A percentile compares a stretch with the other conserved stretches of the same genome.
Conservation (phyloP, 2,329 filamentous ascomycete species). For the Cytospora chrysosperma region DNA sequence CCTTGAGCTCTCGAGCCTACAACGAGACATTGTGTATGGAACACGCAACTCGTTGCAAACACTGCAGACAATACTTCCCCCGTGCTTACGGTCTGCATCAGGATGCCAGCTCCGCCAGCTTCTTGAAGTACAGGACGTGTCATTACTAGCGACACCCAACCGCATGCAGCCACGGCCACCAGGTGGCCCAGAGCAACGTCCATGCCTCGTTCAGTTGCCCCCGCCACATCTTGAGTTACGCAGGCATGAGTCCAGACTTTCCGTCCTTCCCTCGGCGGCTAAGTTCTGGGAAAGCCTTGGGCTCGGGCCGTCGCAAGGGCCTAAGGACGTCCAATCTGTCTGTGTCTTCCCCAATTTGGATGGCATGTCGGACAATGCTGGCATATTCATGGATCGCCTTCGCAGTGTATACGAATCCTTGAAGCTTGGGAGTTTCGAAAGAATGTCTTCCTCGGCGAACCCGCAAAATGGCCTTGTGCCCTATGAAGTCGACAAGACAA, state of each 20-base stretch:
- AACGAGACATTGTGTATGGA: slow-evolving; percentile 43
- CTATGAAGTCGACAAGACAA: slow-evolving; percentile 49
- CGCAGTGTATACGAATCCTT: slow-evolving; percentile 71
- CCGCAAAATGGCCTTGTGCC: slow-evolving; percentile 47
- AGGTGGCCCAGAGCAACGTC: slow-evolving; percentile 47
- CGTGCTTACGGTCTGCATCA: slow-evolving; percentile 42
- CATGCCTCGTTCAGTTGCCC: slow-evolving; percentile 61
- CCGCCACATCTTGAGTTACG: slow-evolving; percentile 72
- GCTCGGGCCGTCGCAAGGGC: slow-evolving; percentile 66
- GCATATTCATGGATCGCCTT: slow-evolving; percentile 65
- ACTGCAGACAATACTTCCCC: slow-evolving; percentile 45
- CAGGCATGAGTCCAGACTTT: slow-evolving; percentile 66
- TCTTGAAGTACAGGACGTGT: slow-evolving; percentile 58
- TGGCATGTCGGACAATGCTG: slow-evolving; percentile 60
- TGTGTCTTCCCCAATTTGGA: slow-evolving; percentile 69
- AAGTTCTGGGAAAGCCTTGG: slow-evolving; percentile 81
- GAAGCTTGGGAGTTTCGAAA: slow-evolving; percentile 66
- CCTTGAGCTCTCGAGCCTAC: slow-evolving; percentile 23
- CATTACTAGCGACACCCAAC: slow-evolving; percentile 51
- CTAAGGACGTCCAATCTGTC: slow-evolving; percentile 69
- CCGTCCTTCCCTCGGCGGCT: slow-evolving; percentile 71
- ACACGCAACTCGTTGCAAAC: slow-evolving; percentile 50
- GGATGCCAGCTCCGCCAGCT: slow-evolving; percentile 48
- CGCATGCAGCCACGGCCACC: slow-evolving; percentile 51
- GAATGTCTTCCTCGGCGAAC: slow-evolving; percentile 42